Evolutionary conservation across 352 stramenopile genomes (phyloP).

Genomic region (Aphanomyces cochlioides): DNA sequence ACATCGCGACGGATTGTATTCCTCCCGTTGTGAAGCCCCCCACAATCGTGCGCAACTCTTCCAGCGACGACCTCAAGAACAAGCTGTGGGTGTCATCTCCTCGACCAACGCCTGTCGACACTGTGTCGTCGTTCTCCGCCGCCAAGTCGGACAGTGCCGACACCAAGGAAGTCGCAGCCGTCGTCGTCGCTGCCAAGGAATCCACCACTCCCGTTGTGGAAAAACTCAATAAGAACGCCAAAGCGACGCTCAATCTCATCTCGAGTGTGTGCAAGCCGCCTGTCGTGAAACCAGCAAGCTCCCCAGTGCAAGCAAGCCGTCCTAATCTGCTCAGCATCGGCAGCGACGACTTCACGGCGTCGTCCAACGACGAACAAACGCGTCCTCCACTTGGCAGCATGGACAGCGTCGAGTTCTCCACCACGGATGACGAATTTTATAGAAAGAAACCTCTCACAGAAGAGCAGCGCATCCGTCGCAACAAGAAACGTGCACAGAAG

Average conservation of each 20-base stretch:
- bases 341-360: slow-evolving; percentile 8
- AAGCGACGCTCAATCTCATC: neutral
- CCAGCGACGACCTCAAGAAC: no score
- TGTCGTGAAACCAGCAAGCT: neutral
- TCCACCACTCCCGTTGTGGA: neutral
- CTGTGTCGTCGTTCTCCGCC: no score
- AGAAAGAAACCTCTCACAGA: slow-evolving; percentile 16
- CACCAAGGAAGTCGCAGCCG: neutral
- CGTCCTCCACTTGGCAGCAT: neutral
- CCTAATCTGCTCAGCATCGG: slow-evolving; percentile 13
- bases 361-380: neutral
- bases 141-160: no score
- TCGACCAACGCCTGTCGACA: no score
- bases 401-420: slow-evolving; percentile 19
- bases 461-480: slow-evolving; percentile 22
- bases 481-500: slow-evolving; percentile 23
- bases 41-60: no score
- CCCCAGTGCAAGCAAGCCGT: neutral
- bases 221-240: neutral
- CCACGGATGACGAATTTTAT: slow-evolving; percentile 22
- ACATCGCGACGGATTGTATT: no score
- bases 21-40: no score
- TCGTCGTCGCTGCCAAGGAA: neutral
- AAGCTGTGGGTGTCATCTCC: no score
- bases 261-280: neutral